Conservation (phyloP, 768 basidiomycete genomes). For the Goffeauzyma gilvescens region DNA sequence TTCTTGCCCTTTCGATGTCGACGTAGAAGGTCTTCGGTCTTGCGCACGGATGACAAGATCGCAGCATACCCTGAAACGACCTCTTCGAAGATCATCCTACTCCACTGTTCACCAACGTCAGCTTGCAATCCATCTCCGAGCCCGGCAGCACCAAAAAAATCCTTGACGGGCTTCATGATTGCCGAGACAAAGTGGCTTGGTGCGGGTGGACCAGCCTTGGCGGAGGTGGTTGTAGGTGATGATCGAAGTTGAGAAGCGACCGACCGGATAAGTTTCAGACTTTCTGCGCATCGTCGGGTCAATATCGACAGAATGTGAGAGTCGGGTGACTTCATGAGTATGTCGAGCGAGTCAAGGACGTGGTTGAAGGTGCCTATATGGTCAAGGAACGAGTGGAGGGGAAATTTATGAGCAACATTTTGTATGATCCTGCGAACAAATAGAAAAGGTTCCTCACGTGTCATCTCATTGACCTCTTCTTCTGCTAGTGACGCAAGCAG, state of each 20-base stretch:
- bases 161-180: conserved; percentile 60
- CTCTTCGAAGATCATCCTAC: conserved; percentile 45
- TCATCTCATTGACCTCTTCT: conserved; percentile 4
- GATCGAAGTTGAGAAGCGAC: conserved; percentile 76
- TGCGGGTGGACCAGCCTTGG: conserved; percentile 40
- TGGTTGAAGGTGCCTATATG: conserved; percentile 14
- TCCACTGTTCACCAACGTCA: conserved; percentile 35
- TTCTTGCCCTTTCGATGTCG: conserved; percentile 76
- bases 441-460: conserved; percentile 30
- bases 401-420: no score
- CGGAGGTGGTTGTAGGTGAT: conserved; percentile 44
- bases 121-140: conserved; percentile 45
- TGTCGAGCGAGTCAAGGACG: not conserved
- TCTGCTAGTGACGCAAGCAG: conserved; percentile 33
- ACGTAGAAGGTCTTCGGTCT: conserved; percentile 74
- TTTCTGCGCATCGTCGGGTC: conserved; percentile 62
- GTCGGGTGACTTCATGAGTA: no score
- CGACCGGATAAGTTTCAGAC: conserved; percentile 61
- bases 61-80: conserved; percentile 46
- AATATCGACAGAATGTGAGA: conserved; percentile 50
- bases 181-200: conserved; percentile 70
- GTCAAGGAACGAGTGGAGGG: no score
- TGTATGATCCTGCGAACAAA: no score
- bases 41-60: conserved; percentile 65
- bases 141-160: conserved; percentile 43